Base-by-base conservation (phyloP, 2,329 filamentous ascomycete genomes). In the Byssothecium circinans region DNA sequence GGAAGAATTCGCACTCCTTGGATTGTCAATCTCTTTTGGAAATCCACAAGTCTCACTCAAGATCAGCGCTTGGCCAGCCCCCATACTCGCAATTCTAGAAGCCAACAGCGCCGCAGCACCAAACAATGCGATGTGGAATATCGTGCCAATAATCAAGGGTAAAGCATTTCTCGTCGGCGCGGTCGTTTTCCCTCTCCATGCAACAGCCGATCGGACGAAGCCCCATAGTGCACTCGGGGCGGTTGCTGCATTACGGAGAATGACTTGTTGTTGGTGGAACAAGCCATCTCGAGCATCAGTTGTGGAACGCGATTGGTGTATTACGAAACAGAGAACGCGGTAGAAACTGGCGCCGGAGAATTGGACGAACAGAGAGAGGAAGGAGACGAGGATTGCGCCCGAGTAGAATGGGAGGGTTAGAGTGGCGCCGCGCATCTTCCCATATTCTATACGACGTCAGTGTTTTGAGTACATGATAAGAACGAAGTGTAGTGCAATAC, bases 261-360 rank as follows among this genome's bases (percentile, higher is more conserved):
- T 56, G n/a, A 43, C 43, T 49, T 62, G 59, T 23, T 57, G 59
- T 40, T 62, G 59, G 37, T 62, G 59, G 35, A 48, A 60, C 1
- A 59, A 44, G 20, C 57, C 59, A 45, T 60, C 51, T 29, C 45
- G 46, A 15, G 57, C 19, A 10, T 8, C 14, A 12, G 54, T 52
- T 2, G 49, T 56, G 2, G 57, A 62, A 11, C 55, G 52, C 12
- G 35, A 17, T 36, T 62, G 57, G 34, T 60, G 57, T 8, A 59
- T 18, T 10, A 56, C 42, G 37, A 60, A 62, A 47, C 59, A 62
- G 6, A 60, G 32, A 2, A 58, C 46, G 32, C 53, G 49, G 53
- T 56, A 60, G 17, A 62, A 56, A 40, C 55, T 56, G 5, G 46
- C 51, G 23, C 59, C 59, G 3, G 56, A 43, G 39, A 58, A 59